Conservation (phyloP, 306 rosid genomes). For the Argentina anserina region DNA sequence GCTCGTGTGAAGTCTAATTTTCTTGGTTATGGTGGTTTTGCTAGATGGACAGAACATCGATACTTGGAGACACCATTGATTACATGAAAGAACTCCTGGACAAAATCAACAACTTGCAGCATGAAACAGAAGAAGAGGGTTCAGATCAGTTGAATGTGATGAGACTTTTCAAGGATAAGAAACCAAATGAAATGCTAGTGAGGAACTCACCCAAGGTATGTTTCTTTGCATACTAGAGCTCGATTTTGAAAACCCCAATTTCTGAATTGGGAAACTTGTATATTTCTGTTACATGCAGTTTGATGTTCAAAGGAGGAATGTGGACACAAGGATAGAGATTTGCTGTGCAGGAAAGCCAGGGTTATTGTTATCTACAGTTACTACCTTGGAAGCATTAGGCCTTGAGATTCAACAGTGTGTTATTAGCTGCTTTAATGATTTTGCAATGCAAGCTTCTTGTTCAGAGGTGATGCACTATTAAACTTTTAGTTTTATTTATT, state of each 20-base stretch:
- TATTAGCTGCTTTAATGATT: constrained; percentile 83
- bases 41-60: constrained; percentile 98
- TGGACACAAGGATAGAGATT: constrained; percentile 60
- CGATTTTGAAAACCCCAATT: background rate
- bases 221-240: background rate
- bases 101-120: constrained; percentile 61
- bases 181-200: constrained; percentile 57
- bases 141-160: constrained; percentile 33
- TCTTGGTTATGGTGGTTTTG: constrained; percentile 8
- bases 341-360: constrained; percentile 87
- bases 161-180: constrained; percentile 48
- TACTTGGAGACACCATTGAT: constrained; percentile 89
- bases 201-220: constrained; percentile 84
- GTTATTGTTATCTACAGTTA: constrained; percentile 60
- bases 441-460: constrained; percentile 95
- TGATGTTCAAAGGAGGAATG: constrained; percentile 70
- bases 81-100: constrained; percentile 89
- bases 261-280: background rate
- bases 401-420: constrained; percentile 94
- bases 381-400: constrained; percentile 79
- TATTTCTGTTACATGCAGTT: constrained; percentile 40
- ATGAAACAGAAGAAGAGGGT: constrained; percentile 40
- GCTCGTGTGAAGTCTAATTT: constrained; percentile 23
- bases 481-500: background rate
- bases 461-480: constrained; percentile 52